Evolutionary conservation across 306 rosid species (phyloP).

Genomic region (Sphenostylis stenocarpa): DNA sequence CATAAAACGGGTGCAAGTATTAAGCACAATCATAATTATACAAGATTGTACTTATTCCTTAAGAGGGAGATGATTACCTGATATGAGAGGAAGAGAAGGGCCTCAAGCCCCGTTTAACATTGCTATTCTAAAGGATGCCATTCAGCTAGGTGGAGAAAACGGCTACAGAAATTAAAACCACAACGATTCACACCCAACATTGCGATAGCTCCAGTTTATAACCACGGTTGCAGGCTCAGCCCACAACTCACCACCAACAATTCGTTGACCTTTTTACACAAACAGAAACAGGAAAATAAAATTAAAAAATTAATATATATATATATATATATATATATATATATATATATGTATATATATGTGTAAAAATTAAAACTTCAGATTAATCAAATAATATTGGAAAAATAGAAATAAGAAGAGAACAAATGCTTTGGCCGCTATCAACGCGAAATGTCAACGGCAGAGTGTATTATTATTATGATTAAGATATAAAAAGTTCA

Average conservation of each 20-base stretch:
- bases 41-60: background rate
- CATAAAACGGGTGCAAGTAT: background rate
- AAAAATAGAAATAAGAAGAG: conserved; percentile 18
- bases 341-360: no score
- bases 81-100: conserved; percentile 50
- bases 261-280: conserved; percentile 74
- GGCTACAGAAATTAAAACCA: conserved; percentile 48
- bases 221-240: conserved; percentile 54
- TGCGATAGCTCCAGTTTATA: conserved; percentile 64
- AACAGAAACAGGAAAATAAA: conserved; percentile 12
- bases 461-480: background rate
- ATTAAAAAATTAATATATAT: background rate
- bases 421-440: conserved; percentile 40
- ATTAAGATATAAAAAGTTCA: background rate
- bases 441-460: conserved; percentile 35
- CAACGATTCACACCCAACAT: conserved; percentile 72
- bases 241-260: conserved; percentile 52
- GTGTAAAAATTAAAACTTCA: conserved; percentile 4
- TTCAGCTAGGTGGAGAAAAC: conserved; percentile 77
- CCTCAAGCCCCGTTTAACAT: conserved; percentile 60
- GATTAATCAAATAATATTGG: conserved; percentile 26
- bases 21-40: conserved; percentile 11
- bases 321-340: no score
- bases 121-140: conserved; percentile 91
- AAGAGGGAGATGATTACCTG: conserved; percentile 48